Base-by-base conservation (phyloP, 1,284 basidiomycete species). In the Ganoderma sinense region DNA sequence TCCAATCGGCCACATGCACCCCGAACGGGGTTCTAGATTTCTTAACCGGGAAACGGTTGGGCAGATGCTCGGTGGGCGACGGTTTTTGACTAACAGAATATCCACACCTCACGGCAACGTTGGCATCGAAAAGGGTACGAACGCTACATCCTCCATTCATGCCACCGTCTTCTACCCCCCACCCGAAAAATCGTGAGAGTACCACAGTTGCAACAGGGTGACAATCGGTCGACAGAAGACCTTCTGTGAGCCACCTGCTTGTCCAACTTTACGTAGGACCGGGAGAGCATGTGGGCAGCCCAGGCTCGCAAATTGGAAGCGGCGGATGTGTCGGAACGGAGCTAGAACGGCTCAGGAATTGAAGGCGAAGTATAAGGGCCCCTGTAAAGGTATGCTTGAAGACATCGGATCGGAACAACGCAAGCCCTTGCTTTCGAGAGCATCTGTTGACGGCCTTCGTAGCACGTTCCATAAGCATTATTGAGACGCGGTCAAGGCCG, bases 211-310 rank as follows among this genome's bases (percentile, higher is more conserved):
- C 33, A n/a, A 39, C 1, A 39, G 33, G 56, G 33, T 59, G 56
- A 39, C 55, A 58, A 65, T 70, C 64, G 66, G 67, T 48, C 65
- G 62, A 59, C 65, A 60, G 67, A 67, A 68, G 67, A 29, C 40
- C 5, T 55, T 51, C 59, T 53, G 29, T 31, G 18, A 59, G 29
- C 20, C 40, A 62, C 53, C 39, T 56, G 51, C 58, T 10, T 58
- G 45, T 67, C 69, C 69, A 70, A 43, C 11, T 69, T 73, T 73
- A 73, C 72, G 72, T 73, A 68, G 66, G 1, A 33, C 16, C 48
- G 62, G 36, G 29, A 20, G 65, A 48, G n/a, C 71, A 70, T 70
- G 71, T 70, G 71, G n/a, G 36, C 69, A 64, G 65, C 62, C 65
- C 65, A 68, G 48, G 20, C 53, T 56, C 11, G 29, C 53, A 56